Evolutionary conservation across 257 asterid species (phyloP), one percentile per base, ranked within the genome.

Genomic region (Scutellaria minor): DNA sequence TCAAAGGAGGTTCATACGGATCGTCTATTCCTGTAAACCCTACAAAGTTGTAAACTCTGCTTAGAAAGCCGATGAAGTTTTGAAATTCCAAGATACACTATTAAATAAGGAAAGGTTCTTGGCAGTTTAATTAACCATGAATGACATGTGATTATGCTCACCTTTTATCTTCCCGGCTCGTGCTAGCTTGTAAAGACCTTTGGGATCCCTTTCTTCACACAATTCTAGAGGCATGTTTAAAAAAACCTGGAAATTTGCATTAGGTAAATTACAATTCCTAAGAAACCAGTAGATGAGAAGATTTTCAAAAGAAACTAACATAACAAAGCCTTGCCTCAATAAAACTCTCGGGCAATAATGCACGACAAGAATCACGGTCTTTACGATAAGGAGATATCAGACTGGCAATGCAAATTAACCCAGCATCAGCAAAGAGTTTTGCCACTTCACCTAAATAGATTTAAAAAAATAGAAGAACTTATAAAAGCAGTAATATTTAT

Each of bases 1-100:
- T 84, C 81, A 82, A 75, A 75, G 98, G 98, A 52, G 90, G 65
- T 78, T 93, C 98, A n/a, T 90, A 93, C 39, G 98, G 98, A 82
- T 93, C 98, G 74, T 93, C 97, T 76, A 93, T 87, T 78, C 98
- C 98, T 40, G 98, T 93, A 82, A 93, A 93, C 73, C 98, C 98
- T 90, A 88, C 72, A 81, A 73, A 61, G 44, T 6, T 58, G 64
- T 22, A 13, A 52, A 14, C 35, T 9, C 9, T 35, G 22, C 13
- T 76, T 22, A 77, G 52, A 41, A n/a, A 57, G 18, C 24, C 18
- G 3, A 31, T 41, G 44, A 53, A 63, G 58, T 75, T 51, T 37
- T 44, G 55, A 44, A 47, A 6, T 60, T 14, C 13, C 66, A 60
- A 13, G 56, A 7, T 44, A 7, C 11, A 8, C 48, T 7, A 2